These are phyloP conservation scores for Peniophora sp. DNA, from an alignment of 1,284 basidiomycete species.

Conservation along the genomic window DNA sequence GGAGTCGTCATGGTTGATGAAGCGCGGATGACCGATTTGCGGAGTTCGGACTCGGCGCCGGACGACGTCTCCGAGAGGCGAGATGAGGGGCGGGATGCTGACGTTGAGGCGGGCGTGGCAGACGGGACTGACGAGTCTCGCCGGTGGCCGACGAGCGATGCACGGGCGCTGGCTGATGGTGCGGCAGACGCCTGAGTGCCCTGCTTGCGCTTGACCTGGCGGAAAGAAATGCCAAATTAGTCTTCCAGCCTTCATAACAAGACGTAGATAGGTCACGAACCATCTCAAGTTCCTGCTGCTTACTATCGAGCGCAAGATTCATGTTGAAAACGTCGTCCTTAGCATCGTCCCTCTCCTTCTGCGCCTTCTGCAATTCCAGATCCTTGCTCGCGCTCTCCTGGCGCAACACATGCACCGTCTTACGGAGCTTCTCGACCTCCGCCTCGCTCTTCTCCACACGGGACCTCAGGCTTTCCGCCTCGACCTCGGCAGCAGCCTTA, in stretches of 20 bases:
- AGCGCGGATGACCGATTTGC: conserved; percentile 19
- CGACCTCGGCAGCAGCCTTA: conserved; percentile 46
- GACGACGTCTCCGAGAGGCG: conserved; percentile 37
- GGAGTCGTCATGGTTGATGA: conserved; percentile 17
- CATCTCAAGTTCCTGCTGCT: conserved; percentile 84
- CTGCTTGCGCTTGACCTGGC: conserved; percentile 68
- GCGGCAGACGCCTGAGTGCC: conserved; percentile 53
- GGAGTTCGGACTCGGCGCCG: conserved; percentile 26
- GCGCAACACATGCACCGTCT: conserved; percentile 63
- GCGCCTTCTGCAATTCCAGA: conserved; percentile 67
- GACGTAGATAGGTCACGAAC: conserved; percentile 34
- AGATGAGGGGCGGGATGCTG: conserved; percentile 40
- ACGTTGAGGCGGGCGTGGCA: conserved; percentile 31
- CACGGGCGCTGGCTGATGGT: conserved; percentile 47
- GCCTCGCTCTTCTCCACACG: conserved; percentile 44
- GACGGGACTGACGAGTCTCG: conserved; percentile 45
- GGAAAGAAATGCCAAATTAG: conserved; percentile 37
- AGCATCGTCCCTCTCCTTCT: conserved; percentile 58
- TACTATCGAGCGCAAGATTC: conserved; percentile 82
- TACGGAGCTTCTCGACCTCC: conserved; percentile 56
- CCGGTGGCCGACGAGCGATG: conserved; percentile 22
- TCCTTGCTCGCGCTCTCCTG: conserved; percentile 80
- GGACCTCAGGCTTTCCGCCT: conserved; percentile 36
- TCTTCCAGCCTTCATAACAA: conserved; percentile 5
- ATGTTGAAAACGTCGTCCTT: conserved; percentile 73